A percentile compares a stretch with the other conserved stretches of the same genome.
phyloP scores from a whole-genome alignment of 768 basidiomycete genomes.

The Pulveroboletus sp. region DNA sequence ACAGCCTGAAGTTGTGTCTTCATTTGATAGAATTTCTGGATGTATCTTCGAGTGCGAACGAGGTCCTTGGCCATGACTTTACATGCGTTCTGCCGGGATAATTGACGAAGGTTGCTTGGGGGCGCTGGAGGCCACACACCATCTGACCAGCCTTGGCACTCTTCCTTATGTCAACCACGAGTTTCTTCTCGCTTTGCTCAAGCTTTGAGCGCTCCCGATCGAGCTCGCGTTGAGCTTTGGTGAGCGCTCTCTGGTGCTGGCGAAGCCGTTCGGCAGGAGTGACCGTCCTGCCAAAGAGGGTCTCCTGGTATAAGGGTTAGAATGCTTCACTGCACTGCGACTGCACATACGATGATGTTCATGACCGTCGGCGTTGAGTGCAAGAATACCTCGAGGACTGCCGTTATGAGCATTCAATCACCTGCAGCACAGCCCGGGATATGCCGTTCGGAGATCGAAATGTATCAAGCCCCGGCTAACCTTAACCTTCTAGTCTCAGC shows the following conservation, averaged over 20 bases:
- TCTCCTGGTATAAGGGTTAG: slow-evolving; percentile 58
- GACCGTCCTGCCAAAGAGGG: slow-evolving; percentile 88
- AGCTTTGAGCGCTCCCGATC: slow-evolving; percentile 93
- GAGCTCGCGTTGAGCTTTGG: slow-evolving; percentile 96
- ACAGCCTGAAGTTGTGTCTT: slow-evolving; percentile 97
- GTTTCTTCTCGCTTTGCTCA: slow-evolving; percentile 95
- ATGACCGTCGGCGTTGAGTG: slow-evolving; percentile 37
- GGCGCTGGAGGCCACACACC: slow-evolving; percentile 40
- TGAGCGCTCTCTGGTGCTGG: slow-evolving; percentile 92
- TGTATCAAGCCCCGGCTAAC: slow-evolving; percentile 17
- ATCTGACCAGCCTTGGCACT: slow-evolving; percentile 94
- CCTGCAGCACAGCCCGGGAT: slow-evolving; percentile 1
- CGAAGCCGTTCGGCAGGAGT: slow-evolving; percentile 96
- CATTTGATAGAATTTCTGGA: slow-evolving; percentile 99
- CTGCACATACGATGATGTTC: slow-evolving; percentile 65
- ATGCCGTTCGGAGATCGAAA: slow-evolving; percentile 18
- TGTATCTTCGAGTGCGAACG: slow-evolving; percentile 89
- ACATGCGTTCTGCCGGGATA: slow-evolving; percentile 75
- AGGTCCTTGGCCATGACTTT: slow-evolving; percentile 99
- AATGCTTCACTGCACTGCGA: not conserved
- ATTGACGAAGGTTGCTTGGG: slow-evolving; percentile 12
- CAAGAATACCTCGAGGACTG: slow-evolving; percentile 1
- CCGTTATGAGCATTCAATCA: not conserved
- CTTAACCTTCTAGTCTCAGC: slow-evolving; percentile 19
- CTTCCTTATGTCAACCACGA: slow-evolving; percentile 92